Conservation (phyloP, 2,329 filamentous ascomycete genomes). For the Neofusicoccum laricinum region DNA sequence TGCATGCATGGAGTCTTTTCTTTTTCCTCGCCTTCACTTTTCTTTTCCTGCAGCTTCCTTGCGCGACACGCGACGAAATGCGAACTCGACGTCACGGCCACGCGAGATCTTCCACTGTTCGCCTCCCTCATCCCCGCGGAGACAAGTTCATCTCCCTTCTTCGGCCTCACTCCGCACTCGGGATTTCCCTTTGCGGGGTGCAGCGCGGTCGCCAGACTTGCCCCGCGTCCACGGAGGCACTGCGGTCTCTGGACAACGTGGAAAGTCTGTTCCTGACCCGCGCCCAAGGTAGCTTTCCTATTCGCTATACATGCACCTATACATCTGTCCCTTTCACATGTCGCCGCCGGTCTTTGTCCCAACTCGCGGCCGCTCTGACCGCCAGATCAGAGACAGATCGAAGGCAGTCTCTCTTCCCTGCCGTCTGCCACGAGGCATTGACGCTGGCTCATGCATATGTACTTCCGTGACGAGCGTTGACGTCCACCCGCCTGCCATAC, state of each 20-base stretch:
- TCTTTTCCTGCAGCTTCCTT: not conserved
- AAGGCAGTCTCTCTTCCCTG: not conserved
- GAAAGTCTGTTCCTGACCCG: not conserved
- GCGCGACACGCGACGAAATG: not conserved
- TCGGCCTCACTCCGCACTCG: not conserved
- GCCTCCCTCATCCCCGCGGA: not conserved
- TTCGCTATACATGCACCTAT: not conserved
- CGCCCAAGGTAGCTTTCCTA: not conserved
- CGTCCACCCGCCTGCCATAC: not conserved
- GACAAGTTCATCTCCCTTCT: no score
- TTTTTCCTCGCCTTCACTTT: not conserved
- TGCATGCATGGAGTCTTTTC: not conserved
- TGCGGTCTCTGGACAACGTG: not conserved
- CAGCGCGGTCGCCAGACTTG: not conserved
- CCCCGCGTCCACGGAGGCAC: not conserved
- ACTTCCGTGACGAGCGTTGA: not conserved
- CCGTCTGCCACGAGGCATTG: not conserved
- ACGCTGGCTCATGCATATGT: not conserved
- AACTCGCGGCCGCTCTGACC: not conserved
- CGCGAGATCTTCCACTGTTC: not conserved
- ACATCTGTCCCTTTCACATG: not conserved
- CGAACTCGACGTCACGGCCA: not conserved
- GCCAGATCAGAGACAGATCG: not conserved
- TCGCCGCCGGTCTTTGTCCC: not conserved
- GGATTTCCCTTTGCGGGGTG: conserved; percentile 4